Conservation (phyloP, 768 basidiomycete species). For the Mycena galericulata region DNA sequence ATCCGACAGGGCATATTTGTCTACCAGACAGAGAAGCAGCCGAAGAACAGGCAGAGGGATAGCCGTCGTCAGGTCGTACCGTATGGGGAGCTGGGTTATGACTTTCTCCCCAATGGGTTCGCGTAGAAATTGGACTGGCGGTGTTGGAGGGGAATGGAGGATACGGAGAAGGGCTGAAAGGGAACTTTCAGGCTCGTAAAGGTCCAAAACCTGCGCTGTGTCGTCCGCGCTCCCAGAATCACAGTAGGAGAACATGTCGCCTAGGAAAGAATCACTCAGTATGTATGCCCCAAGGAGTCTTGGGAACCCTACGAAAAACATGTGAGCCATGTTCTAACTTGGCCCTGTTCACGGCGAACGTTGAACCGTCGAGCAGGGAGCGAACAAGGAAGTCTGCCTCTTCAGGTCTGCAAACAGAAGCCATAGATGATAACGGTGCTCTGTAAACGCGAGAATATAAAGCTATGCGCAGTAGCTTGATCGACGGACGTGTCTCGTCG, state of each 20-base stretch:
- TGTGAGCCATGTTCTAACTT: slow-evolving; percentile 64
- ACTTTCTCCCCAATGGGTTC: slow-evolving; percentile 44
- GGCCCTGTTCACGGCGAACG: slow-evolving; percentile 62
- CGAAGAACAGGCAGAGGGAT: slow-evolving; percentile 77
- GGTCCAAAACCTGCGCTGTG: slow-evolving; percentile 51
- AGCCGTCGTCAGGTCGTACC: slow-evolving; percentile 57
- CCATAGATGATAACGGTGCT: slow-evolving; percentile 6
- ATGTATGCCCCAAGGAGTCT: slow-evolving; percentile 6
- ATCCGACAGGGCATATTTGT: slow-evolving; percentile 75
- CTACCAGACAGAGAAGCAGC: slow-evolving; percentile 65
- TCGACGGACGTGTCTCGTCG: slow-evolving; percentile 24
- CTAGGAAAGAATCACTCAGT: slow-evolving; percentile 50
- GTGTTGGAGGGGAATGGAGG: slow-evolving; percentile 65
- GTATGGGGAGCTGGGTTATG: slow-evolving; percentile 44
- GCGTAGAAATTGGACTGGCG: slow-evolving; percentile 50
- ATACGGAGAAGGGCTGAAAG: slow-evolving; percentile 66
- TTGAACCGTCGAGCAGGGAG: slow-evolving; percentile 62
- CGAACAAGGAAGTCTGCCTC: slow-evolving; percentile 68
- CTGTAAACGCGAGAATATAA: slow-evolving; percentile 16
- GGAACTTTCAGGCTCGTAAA: slow-evolving; percentile 64
- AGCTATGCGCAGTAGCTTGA: slow-evolving; percentile 17
- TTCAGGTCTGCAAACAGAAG: slow-evolving; percentile 45
- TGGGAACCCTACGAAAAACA: slow-evolving; percentile 67
- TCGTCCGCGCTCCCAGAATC: slow-evolving; percentile 48
- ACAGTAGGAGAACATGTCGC: slow-evolving; percentile 77